Percentiles rank a stretch among this genome's conserved stretches.
Evolutionary conservation across 345 rosid species (phyloP).

Genomic region (Citrus inodora): DNA sequence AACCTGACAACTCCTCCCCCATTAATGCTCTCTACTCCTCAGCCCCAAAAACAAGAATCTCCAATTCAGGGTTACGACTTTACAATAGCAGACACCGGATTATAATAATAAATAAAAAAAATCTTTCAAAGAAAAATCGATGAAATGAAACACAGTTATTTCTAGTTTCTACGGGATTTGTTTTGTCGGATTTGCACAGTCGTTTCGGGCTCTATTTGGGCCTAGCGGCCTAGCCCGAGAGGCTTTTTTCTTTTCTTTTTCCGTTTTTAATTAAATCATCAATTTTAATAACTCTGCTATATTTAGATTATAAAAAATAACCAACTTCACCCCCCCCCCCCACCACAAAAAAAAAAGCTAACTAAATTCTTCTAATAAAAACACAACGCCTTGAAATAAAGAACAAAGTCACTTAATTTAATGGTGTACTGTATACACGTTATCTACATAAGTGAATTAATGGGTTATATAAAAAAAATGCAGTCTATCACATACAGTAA

Average conservation of each 20-base stretch:
- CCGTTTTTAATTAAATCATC: not conserved
- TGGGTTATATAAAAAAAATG: too few relatives aligned
- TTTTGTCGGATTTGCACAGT: not conserved
- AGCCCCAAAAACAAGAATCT: not conserved
- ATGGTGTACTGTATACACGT: too few relatives aligned
- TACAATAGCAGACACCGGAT: not conserved
- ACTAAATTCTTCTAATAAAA: too few relatives aligned
- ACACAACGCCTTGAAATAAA: too few relatives aligned
- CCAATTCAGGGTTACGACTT: not conserved
- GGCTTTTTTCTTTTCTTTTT: not conserved
- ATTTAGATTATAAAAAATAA: too few relatives aligned
- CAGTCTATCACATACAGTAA: too few relatives aligned
- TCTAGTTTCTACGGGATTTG: not conserved
- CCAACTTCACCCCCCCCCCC: too few relatives aligned
- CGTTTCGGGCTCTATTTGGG: not conserved
- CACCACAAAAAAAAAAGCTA: too few relatives aligned
- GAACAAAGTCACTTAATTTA: too few relatives aligned
- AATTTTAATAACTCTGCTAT: not conserved
- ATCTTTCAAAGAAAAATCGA: not conserved
- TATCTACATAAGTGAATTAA: too few relatives aligned
- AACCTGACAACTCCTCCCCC: slow-evolving; percentile 28
- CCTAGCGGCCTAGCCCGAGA: not conserved
- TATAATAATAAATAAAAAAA: not conserved
- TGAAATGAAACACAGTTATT: not conserved
- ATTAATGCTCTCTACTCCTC: not conserved